Evolutionary conservation across 305 asterid species (phyloP), one percentile per base, ranked within the genome.

Genomic region (Striga hermonthica): DNA sequence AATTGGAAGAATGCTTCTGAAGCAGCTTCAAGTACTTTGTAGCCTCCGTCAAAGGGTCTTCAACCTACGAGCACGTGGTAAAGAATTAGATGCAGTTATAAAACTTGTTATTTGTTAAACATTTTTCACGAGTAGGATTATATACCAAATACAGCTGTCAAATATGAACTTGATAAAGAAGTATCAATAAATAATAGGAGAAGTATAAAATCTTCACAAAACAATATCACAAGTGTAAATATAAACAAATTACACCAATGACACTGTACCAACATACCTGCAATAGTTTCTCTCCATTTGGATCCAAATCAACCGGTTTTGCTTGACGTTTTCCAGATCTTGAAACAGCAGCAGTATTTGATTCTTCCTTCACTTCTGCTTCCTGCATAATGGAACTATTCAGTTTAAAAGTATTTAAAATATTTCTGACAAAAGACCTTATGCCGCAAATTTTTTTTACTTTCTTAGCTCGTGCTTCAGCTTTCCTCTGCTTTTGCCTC

Each of bases 401-500:
- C 69, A 72, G 53, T 3, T 34, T 22, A 58, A 16, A 66, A 54
- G 38, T 16, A 63, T 14, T 57, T 55, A 44, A 73, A 59, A 50
- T 38, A 22, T 11, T 38, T 54, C 44, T 59, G 22, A 43, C 41
- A 55, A 49, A 59, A 53, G 68, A 66, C 61, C 76, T 49, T 67
- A 31, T 52, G 69, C 38, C 64, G 72, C 67, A 66, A 65, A 64
- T 13, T 47, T 13, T 13, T 8, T 40, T 73, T 83, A 86, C 98
- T 78, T 91, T 91, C 82, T 94, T 94, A 72, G 98, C 98, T 67
- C 95, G 91, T 57, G 96, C 97, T 78, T 88, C 98, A 35, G 99
- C 98, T 79, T 91, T 94, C 81, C 95, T 86, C 79, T 84, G 95
- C 72, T 85, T 94, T 78, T 94, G 98, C 82, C 84, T 85, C 80